These are phyloP conservation scores for Chloranthus sessilifolius DNA, from an alignment of 164 flowering plant species.

Conservation along the genomic window DNA sequence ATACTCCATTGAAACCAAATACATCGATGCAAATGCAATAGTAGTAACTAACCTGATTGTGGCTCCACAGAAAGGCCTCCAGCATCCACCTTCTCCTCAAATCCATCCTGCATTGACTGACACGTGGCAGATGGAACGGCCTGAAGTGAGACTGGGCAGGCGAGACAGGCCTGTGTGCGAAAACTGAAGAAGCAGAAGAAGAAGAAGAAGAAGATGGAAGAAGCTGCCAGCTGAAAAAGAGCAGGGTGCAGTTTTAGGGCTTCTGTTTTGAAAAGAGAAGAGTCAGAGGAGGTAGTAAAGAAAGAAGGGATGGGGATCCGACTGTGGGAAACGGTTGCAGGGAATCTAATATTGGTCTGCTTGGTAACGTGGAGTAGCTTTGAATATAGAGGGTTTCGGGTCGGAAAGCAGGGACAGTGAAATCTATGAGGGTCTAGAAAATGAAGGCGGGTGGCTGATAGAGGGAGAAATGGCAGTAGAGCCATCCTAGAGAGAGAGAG, in stretches of 20 bases:
- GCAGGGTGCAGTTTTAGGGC: constrained; percentile 8
- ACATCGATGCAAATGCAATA: background rate
- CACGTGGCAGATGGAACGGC: background rate
- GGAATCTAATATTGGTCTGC: too few species aligned
- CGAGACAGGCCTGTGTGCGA: constrained; percentile 10
- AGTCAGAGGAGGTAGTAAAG: background rate
- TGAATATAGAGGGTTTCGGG: too few species aligned
- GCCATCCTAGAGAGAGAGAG: constrained; percentile 6
- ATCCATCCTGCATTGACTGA: constrained; percentile 10
- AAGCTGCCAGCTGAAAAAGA: constrained; percentile 18
- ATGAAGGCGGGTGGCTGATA: too few species aligned
- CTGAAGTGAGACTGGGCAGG: constrained; percentile 5
- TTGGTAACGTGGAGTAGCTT: too few species aligned
- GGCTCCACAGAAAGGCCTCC: background rate
- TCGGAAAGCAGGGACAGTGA: too few species aligned
- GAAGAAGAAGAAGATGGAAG: constrained; percentile 21
- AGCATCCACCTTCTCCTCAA: background rate
- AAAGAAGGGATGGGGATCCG: too few species aligned
- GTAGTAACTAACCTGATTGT: constrained; percentile 1
- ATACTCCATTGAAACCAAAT: too few species aligned
- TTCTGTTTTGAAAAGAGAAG: background rate
- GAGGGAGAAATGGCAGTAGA: too few species aligned
- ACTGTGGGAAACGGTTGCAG: too few species aligned
- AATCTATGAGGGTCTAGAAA: too few species aligned
- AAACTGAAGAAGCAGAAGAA: constrained; percentile 16